Evolutionary conservation across 148 eudicot genomes (phyloP).

Genomic region (Heliamphora exappendiculata): DNA sequence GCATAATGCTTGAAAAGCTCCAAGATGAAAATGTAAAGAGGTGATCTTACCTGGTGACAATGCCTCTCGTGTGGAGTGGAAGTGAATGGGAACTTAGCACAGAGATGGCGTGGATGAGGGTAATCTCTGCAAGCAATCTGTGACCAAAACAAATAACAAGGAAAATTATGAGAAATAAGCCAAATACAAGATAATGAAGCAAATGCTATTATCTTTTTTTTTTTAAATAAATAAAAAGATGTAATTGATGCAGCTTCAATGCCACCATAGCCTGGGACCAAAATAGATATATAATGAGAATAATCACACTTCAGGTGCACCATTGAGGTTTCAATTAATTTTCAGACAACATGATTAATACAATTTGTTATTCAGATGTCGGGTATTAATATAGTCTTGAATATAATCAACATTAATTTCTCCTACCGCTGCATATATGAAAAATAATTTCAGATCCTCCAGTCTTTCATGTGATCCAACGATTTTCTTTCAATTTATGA

Average conservation of each 20-base stretch:
- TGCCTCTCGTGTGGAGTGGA: slow-evolving; percentile 59
- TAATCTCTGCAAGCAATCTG: slow-evolving; percentile 98
- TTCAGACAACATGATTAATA: not conserved
- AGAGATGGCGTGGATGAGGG: slow-evolving; percentile 93
- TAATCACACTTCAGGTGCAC: not conserved
- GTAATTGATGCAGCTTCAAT: slow-evolving; percentile 6
- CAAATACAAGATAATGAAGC: not conserved
- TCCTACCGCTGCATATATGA: not conserved
- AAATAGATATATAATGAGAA: slow-evolving; percentile 28
- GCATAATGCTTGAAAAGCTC: not conserved
- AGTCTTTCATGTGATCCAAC: not conserved
- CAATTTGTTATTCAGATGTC: not conserved
- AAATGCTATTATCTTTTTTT: not conserved
- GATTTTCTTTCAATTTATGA: not conserved
- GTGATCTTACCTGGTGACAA: slow-evolving; percentile 46
- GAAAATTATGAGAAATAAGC: not conserved
- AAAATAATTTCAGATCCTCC: not conserved
- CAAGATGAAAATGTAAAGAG: slow-evolving; percentile 3
- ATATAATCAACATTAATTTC: not conserved
- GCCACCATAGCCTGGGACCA: slow-evolving; percentile 16
- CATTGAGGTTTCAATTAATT: not conserved
- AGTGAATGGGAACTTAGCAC: slow-evolving; percentile 67
- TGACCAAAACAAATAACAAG: slow-evolving; percentile 8
- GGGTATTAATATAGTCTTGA: not conserved
- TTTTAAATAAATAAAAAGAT: not conserved